Base-by-base conservation (phyloP, 139 green algal genomes). In the Axilococcus clingmanii region DNA sequence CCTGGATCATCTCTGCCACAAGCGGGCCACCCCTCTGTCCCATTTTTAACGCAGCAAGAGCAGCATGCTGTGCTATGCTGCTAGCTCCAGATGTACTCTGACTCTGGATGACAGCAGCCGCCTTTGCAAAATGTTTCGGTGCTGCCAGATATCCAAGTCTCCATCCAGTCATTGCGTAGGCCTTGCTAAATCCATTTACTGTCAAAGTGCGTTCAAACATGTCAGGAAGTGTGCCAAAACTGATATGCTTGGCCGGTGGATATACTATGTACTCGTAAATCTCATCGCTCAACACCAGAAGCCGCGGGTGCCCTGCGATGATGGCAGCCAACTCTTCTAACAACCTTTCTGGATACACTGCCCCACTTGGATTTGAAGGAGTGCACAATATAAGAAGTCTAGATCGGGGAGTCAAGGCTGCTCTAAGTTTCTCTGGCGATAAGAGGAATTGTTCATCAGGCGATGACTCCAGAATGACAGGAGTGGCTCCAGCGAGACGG, bases 231-330 rank as follows among this genome's bases (percentile, higher is more conserved):
- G 64, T 47, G 3, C 61, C 89, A 44, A 98, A 95, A 51, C 61
- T 83, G 48, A 77, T 30, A 68, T 98, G 87, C 34, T 66, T 5
- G 0, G 83, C 83, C 7, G 89, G 89, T 17, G 61, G 48, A 69
- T 97, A 99, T 6, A 84, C 73, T 64, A 97, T 95, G 76, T 92
- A 82, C 65, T 98, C 91, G 54, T 93, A 93, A 59, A 93, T 93
- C 48, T 86, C 75, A 40, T 88, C 80, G 23, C 70, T 82, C 15
- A 91, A 32, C 22, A 97, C 86, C 54, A 97, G 66, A 61, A 97
- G 73, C 3, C 86, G 81, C 1, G 90, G 89, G 70, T 99, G 92
- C 0, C 55, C 11, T 0, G 48, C 55, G 15, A 98, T 79, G 2
- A 98, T 77, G 0, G 76, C 65, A 2, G 91, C 87, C 28, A 98